phyloP scores from a whole-genome alignment of 768 basidiomycete species.

The Fomitopsis serialis region DNA sequence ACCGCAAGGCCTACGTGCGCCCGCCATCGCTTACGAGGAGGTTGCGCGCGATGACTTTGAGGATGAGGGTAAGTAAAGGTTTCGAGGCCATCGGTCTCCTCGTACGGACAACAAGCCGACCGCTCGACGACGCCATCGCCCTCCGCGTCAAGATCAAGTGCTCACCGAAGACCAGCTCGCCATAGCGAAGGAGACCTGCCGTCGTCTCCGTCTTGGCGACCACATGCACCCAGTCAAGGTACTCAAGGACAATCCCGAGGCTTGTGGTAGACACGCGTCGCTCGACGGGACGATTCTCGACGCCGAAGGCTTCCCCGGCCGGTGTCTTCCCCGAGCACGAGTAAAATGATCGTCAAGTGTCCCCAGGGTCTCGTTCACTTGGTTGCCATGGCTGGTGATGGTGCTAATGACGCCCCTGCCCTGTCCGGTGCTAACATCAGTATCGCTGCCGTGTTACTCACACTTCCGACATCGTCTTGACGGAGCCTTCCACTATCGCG shows the following conservation, averaged over 20 bases:
- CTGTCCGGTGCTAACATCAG: slow-evolving; percentile 98
- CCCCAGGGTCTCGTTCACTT: slow-evolving; percentile 93
- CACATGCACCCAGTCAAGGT: slow-evolving; percentile 99
- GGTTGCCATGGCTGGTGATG: slow-evolving; percentile 98
- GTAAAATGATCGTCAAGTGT: slow-evolving; percentile 98
- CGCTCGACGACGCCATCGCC: slow-evolving; percentile 93
- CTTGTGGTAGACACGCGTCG: slow-evolving; percentile 73
- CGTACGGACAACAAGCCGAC: slow-evolving; percentile 99
- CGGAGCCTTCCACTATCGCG: slow-evolving; percentile 97
- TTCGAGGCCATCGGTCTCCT: slow-evolving; percentile 98
- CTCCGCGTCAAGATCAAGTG: slow-evolving; percentile 99
- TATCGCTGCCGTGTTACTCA: slow-evolving; percentile 97
- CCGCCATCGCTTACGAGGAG: slow-evolving; percentile 94
- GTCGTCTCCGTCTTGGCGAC: slow-evolving; percentile 95
- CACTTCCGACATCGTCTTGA: slow-evolving; percentile 96
- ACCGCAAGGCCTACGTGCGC: slow-evolving; percentile 90
- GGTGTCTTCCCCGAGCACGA: slow-evolving; percentile 99
- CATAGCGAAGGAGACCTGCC: slow-evolving; percentile 98
- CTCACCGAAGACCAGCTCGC: slow-evolving; percentile 99
- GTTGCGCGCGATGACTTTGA: slow-evolving; percentile 78
- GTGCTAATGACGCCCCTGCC: slow-evolving; percentile 96
- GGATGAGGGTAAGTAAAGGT: slow-evolving; percentile 87
- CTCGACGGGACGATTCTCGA: slow-evolving; percentile 99
- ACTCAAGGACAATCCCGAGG: slow-evolving; percentile 90
- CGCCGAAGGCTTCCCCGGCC: slow-evolving; percentile 96